Conservation (phyloP, 106 monocot genomes). For the Allium cepa region DNA sequence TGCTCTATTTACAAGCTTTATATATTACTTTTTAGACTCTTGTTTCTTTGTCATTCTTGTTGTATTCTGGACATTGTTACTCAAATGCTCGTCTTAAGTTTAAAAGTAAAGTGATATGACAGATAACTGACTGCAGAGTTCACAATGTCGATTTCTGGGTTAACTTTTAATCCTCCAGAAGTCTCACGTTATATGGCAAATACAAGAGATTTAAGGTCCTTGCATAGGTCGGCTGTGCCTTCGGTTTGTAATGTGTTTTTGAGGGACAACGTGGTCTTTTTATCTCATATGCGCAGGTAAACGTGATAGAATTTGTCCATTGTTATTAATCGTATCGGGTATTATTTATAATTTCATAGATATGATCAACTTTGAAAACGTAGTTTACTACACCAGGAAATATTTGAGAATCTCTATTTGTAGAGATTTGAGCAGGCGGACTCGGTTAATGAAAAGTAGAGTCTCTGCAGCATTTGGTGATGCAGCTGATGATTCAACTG, state of each 20-base stretch:
- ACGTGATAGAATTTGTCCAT: background rate
- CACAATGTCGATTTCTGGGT: slow-evolving; percentile 22
- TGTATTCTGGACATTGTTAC: no score
- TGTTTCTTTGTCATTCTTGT: no score
- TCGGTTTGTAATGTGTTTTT: slow-evolving; percentile 3
- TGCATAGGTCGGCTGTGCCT: background rate
- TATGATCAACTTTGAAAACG: no score
- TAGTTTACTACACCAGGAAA: slow-evolving; percentile 9
- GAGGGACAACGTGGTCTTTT: slow-evolving; percentile 1
- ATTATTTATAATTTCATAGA: background rate
- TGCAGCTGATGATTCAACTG: slow-evolving; percentile 30
- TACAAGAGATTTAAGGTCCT: slow-evolving; percentile 5
- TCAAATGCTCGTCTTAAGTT: no score
- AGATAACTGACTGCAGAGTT: background rate
- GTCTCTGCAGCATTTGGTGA: slow-evolving; percentile 38
- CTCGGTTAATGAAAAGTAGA: slow-evolving; percentile 2
- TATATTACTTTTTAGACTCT: no score
- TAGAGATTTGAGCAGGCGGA: slow-evolving; percentile 1
- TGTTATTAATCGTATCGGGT: background rate
- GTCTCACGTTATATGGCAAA: slow-evolving; percentile 5
- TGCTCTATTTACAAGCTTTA: no score
- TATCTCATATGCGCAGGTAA: slow-evolving; percentile 13
- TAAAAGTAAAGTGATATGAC: background rate
- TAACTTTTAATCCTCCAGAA: slow-evolving; percentile 15
- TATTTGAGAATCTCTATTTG: background rate